These are phyloP conservation scores for Babesia ovis DNA, from an alignment of 169 alveolate genomes.

Conservation along the genomic window DNA sequence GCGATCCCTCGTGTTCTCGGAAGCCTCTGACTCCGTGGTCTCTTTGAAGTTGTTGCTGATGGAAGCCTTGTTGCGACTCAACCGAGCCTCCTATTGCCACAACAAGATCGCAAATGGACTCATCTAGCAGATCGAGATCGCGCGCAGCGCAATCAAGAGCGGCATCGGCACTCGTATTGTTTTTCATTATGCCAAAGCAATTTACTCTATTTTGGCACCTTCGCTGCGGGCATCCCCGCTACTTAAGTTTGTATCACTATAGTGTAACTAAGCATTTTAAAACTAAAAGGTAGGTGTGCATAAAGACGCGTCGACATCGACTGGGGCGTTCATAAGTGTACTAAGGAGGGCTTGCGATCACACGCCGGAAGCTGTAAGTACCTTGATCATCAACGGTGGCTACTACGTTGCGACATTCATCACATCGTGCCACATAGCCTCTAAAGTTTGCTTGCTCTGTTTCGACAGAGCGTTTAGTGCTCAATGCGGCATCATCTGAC, in stretches of 20 bases:
- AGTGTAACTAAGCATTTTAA: background rate
- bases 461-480: constrained; percentile 1
- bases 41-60: background rate
- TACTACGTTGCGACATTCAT: constrained; percentile 46
- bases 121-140: constrained; percentile 54
- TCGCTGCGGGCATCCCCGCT: background rate
- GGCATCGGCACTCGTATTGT: background rate
- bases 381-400: constrained; percentile 36
- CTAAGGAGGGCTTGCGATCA: constrained; percentile 57
- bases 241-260: background rate
- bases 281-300: background rate
- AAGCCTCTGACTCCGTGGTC: constrained; percentile 4
- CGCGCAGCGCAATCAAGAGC: constrained; percentile 24
- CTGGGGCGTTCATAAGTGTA: constrained; percentile 5
- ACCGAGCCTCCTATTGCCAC: constrained; percentile 53
- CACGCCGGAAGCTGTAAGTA: constrained; percentile 27
- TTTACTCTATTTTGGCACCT: background rate
- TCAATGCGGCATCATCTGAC: background rate
- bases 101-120: constrained; percentile 41
- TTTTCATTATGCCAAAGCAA: constrained; percentile 3
- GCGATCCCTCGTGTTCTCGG: background rate
- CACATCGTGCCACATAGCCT: constrained; percentile 29
- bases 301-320: background rate
- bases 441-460: background rate
- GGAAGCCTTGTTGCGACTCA: constrained; percentile 1